Percentiles rank a stretch among this genome's conserved stretches.
phyloP scores from a whole-genome alignment of 768 basidiomycete genomes.

The Auricularia heimuer region DNA sequence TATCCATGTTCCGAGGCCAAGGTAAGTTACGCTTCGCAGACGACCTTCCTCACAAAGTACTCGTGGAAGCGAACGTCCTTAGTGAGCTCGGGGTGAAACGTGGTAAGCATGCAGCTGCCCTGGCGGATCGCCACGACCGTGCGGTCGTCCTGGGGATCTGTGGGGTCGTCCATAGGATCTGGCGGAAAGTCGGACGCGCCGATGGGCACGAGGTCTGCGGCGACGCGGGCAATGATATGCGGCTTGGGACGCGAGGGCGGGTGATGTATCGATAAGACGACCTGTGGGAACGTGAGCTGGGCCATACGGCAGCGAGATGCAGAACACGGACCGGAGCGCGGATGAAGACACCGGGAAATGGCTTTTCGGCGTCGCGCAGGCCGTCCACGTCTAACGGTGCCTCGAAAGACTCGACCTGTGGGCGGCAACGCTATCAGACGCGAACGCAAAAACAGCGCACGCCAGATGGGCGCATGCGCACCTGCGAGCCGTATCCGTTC shows the following conservation, averaged over 20 bases:
- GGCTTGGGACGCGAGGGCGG: constrained; percentile 33
- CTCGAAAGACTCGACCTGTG: constrained; percentile 85
- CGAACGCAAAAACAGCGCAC: not conserved
- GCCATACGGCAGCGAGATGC: not conserved
- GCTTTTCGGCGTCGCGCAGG: constrained; percentile 44
- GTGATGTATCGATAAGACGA: constrained; percentile 47
- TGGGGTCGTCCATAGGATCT: constrained; percentile 30
- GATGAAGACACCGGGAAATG: constrained; percentile 85
- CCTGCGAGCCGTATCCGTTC: constrained; percentile 94
- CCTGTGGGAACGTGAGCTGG: constrained; percentile 30
- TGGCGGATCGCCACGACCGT: constrained; percentile 79
- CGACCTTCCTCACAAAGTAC: constrained; percentile 75
- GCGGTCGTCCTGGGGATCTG: constrained; percentile 44
- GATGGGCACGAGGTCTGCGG: constrained; percentile 36
- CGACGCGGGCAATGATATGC: constrained; percentile 61
- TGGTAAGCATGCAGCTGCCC: constrained; percentile 75
- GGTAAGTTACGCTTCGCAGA: constrained; percentile 18
- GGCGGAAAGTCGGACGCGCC: constrained; percentile 26
- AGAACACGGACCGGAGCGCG: constrained; percentile 66
- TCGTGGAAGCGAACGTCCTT: constrained; percentile 83
- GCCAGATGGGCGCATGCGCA: constrained; percentile 23
- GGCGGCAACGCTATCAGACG: not conserved
- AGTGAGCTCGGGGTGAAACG: constrained; percentile 92
- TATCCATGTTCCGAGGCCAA: too few species aligned
- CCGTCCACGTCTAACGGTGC: constrained; percentile 56